A percentile compares a stretch with the other conserved stretches of the same genome.
These are phyloP conservation scores for Penicillium canescens DNA, from an alignment of 495 filamentous ascomycete genomes.

Conservation along the genomic window DNA sequence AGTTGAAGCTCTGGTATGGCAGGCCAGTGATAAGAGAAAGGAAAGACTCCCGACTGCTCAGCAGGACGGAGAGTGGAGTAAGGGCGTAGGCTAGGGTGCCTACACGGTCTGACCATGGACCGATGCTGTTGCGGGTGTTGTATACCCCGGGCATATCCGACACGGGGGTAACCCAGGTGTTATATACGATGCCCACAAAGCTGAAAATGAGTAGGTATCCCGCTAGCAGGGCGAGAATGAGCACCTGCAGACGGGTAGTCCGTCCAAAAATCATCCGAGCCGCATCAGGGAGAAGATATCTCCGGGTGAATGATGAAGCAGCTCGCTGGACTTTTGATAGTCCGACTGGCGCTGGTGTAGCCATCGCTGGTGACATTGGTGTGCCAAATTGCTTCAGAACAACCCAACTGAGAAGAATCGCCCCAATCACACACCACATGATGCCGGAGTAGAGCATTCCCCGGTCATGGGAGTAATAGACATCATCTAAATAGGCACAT, in stretches of 20 bases:
- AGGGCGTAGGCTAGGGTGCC: constrained; percentile 67
- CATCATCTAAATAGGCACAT: constrained; percentile 63
- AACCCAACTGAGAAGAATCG: constrained; percentile 51
- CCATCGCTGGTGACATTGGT: not conserved
- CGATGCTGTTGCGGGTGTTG: constrained; percentile 59
- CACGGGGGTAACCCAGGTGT: constrained; percentile 60
- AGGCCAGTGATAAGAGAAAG: constrained; percentile 62
- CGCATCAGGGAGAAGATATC: constrained; percentile 41
- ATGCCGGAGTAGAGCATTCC: constrained; percentile 63
- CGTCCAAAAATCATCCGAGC: constrained; percentile 34
- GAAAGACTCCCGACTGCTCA: constrained; percentile 60
- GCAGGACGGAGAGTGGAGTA: constrained; percentile 60
- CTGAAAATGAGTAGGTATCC: constrained; percentile 61
- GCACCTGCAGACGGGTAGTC: constrained; percentile 45
- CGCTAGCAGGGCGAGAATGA: constrained; percentile 48
- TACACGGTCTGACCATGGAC: constrained; percentile 62
- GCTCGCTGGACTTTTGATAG: constrained; percentile 13
- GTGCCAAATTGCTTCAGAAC: constrained; percentile 10
- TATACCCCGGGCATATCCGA: constrained; percentile 41
- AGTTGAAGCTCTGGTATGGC: constrained; percentile 69
- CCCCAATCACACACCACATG: constrained; percentile 57
- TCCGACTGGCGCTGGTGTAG: constrained; percentile 1
- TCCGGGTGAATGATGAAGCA: constrained; percentile 16
- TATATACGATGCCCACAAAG: constrained; percentile 61
- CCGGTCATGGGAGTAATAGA: constrained; percentile 59